Evolutionary conservation across 176 grass and related monocot genomes (phyloP), one percentile per base, ranked within the genome.

Genomic region (Hyparrhenia diplandra): DNA sequence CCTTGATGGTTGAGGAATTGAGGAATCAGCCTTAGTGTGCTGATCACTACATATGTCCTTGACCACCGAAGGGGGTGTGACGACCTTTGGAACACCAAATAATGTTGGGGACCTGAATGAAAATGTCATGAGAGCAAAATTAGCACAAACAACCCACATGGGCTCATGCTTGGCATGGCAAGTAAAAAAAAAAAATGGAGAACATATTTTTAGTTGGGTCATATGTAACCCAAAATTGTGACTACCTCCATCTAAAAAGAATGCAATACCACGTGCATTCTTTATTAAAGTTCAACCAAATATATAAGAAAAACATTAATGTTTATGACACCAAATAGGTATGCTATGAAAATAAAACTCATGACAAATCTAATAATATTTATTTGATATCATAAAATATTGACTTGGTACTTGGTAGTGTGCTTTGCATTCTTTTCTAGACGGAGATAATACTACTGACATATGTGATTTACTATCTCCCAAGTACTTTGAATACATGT

Each of bases 1-100:
- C 49, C 37, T 88, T 78, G 94, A 71, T 74, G 80, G 67, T 73
- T 94, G 88, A 82, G 73, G 64, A 79, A 83, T 82, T 1, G 82
- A 72, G 67, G 82, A 76, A 81, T 62, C 85, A 93, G 88, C 71
- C 85, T 45, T 93, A 32, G 57, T 80, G 55, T 88, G 76, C 71
- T 87, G 77, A 39, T 91, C 87, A 65, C 77, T 86, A 83, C 77
- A 82, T 71, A 89, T 88, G 52, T 91, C 90, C 52, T 74, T 82
- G 84, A 84, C 78, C 28, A 78, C 31, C 49, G 17, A 28, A 80
- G 87, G 77, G n/a, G 60, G 75, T 51, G 47, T 62, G 63, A 76
- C 74, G 46, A 78, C 66, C 80, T 95, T 99, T 32, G 96, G 85
- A 39, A 88, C 79, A 69, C 96, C 96, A 88, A 85, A 93, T 40